Evolutionary conservation across 495 filamentous ascomycete species (phyloP), one percentile per base, ranked within the genome.

Genomic region (Penicillium paxilli): DNA sequence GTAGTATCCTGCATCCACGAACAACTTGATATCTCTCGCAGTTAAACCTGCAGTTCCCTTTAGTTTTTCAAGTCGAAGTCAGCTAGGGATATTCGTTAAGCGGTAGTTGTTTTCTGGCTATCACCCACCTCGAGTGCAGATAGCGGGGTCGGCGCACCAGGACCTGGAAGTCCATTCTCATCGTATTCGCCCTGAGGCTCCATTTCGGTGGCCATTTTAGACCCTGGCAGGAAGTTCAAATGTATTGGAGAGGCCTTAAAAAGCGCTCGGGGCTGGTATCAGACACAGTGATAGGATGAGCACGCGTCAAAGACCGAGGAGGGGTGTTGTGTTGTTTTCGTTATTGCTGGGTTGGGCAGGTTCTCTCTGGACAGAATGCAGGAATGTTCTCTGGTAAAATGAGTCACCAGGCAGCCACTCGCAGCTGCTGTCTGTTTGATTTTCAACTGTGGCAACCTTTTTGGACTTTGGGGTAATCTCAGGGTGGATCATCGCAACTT

Each of bases 81-180:
- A 11, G 8, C 4, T 44, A 12, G n/a, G 21, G 25, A 46, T 25
- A 41, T 38, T 12, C 9, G 12, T 19, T 30, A 14, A 17, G 0
- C 30, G n/a, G 30, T 32, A n/a, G n/a, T n/a, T n/a, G n/a, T n/a
- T n/a, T n/a, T 9, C 16, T 3, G 22, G 14, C 5, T n/a, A 25
- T 49, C 11, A 58, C 72, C 52, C 78, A 96, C 92, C 81, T 98
- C 94, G n/a, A 98, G 77, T 16, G 87, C 86, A 38, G 77, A 72
- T 26, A 98, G 82, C n/a, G 94, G 94, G 44, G 91, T 98, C 11
- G 94, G 94, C 17, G 95, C 94, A 59, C 94, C 94, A 54, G 95
- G 94, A 23, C 90, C 92, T 37, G 86, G 85, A 49, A 82, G 72
- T 20, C 77, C 75, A 59, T 73, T 80, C 57, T 90, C 87, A 45